These are phyloP conservation scores for Trichoderma breve DNA, from an alignment of 2,329 filamentous ascomycete genomes.

Conservation along the genomic window DNA sequence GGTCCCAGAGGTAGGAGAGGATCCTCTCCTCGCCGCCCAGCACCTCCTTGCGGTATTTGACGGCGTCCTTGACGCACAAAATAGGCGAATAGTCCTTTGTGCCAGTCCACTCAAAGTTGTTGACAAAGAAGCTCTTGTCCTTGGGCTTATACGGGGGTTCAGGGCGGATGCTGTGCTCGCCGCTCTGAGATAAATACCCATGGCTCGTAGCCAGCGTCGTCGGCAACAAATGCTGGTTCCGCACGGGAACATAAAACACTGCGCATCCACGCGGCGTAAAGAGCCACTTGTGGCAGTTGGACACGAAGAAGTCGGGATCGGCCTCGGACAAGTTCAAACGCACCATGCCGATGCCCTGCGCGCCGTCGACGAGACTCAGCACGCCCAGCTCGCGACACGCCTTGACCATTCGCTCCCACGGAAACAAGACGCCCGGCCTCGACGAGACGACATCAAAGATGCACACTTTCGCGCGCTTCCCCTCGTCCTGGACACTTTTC, in stretches of 20 bases:
- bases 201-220: conserved; percentile 78
- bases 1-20: conserved; percentile 56
- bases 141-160: conserved; percentile 35
- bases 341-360: conserved; percentile 81
- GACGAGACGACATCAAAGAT: conserved; percentile 77
- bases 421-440: conserved; percentile 74
- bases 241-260: conserved; percentile 71
- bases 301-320: conserved; percentile 82
- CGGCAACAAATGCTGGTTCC: conserved; percentile 73
- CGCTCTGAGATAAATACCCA: conserved; percentile 59
- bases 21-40: conserved; percentile 75
- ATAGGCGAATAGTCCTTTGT: conserved; percentile 73
- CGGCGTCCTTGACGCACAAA: conserved; percentile 67
- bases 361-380: conserved; percentile 76
- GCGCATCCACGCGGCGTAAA: conserved; percentile 76
- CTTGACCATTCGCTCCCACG: conserved; percentile 66
- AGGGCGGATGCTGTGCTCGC: conserved; percentile 12
- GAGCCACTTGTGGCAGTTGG: conserved; percentile 91
- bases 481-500: conserved; percentile 46
- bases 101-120: conserved; percentile 72
- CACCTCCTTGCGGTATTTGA: conserved; percentile 66
- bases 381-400: conserved; percentile 67
- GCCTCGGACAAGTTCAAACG: conserved; percentile 63
- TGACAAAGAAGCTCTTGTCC: conserved; percentile 60
- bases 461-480: conserved; percentile 64